Evolutionary conservation across 2,329 filamentous ascomycete species (phyloP), one percentile per base, ranked within the genome.

Genomic region (Kalmusia sp.): DNA sequence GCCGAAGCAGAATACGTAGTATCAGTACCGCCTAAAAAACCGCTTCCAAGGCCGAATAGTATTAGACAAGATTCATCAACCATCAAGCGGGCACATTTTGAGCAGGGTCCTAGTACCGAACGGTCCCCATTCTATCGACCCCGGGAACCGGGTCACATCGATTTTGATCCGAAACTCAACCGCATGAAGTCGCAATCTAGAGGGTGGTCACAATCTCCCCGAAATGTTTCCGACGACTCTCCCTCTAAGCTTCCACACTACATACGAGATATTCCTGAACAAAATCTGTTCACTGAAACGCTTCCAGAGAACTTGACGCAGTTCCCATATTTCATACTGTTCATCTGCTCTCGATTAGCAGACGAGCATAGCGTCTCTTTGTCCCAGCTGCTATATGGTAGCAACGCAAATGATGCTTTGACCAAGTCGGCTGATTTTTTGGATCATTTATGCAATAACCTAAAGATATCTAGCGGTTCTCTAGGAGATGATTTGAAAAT

Each of bases 341-440:
- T 71, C 51, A 71, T 74, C n/a, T 70, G 68, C 41, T 54, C 51
- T 15, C 68, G 70, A 3, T 33, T 76, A 14, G 61, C 68, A 1
- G 38, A 59, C 17, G 60, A 62, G 3, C 35, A 47, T 21, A 55
- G 48, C 0, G 33, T 68, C 3, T 14, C 51, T 1, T 17, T 68
- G 8, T 3, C 28, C n/a, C 51, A 63, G 1, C 38, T 73, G 8
- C 34, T 68, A 21, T n/a, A 27, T 11, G 25, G 41, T 3, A 40
- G 69, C 30, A 47, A 59, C 14, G 15, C 51, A 4, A 17, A 40
- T 19, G 21, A 46, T n/a, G 51, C 39, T 17, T 44, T 37, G 2
- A 40, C 44, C 4, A 54, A 64, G 19, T 53, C 63, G 6, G 54
- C 61, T 2, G 46, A 28, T 0, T 68, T 75, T 24, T 72, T 65